Percentiles rank a stretch among this genome's conserved stretches.
These are phyloP conservation scores for Calonectria honghensis DNA, from an alignment of 2,329 filamentous ascomycete genomes.

Conservation along the genomic window DNA sequence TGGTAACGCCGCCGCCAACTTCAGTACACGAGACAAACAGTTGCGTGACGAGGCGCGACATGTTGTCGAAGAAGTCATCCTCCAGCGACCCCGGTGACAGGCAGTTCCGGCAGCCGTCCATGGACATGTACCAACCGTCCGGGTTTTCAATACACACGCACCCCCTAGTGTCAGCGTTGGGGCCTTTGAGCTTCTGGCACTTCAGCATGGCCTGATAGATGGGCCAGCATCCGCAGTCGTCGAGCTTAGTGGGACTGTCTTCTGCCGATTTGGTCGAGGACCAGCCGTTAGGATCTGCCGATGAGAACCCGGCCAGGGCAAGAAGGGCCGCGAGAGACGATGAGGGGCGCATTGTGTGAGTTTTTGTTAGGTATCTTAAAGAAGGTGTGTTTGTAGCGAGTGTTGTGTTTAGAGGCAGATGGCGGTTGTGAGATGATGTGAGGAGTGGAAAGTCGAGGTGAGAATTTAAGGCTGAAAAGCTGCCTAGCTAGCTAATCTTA, in stretches of 20 bases:
- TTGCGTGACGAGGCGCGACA: conserved; percentile 45
- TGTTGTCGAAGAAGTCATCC: conserved; percentile 47
- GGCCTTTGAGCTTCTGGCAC: conserved; percentile 47
- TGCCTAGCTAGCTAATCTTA: conserved; percentile 5
- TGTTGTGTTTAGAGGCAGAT: not conserved
- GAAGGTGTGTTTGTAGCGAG: conserved; percentile 15
- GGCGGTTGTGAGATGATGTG: not conserved
- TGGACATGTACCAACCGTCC: conserved; percentile 47
- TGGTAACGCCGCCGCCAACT: conserved; percentile 43
- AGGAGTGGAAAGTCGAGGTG: not conserved
- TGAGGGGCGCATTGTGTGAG: not conserved
- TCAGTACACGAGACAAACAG: conserved; percentile 50
- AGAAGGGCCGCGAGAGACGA: conserved; percentile 1
- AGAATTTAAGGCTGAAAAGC: conserved; percentile 11
- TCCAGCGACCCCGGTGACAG: conserved; percentile 36
- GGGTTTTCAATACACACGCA: conserved; percentile 48
- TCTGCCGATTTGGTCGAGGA: conserved; percentile 44
- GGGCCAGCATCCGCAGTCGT: conserved; percentile 50
- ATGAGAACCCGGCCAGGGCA: not conserved
- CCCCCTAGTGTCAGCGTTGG: conserved; percentile 36
- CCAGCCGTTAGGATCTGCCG: conserved; percentile 47
- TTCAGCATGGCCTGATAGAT: conserved; percentile 47
- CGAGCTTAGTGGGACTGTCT: conserved; percentile 48
- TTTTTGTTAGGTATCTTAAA: not conserved
- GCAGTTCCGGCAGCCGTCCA: conserved; percentile 50